phyloP scores from a whole-genome alignment of 768 basidiomycete species.

The Cantharellus cinnabarinus region DNA sequence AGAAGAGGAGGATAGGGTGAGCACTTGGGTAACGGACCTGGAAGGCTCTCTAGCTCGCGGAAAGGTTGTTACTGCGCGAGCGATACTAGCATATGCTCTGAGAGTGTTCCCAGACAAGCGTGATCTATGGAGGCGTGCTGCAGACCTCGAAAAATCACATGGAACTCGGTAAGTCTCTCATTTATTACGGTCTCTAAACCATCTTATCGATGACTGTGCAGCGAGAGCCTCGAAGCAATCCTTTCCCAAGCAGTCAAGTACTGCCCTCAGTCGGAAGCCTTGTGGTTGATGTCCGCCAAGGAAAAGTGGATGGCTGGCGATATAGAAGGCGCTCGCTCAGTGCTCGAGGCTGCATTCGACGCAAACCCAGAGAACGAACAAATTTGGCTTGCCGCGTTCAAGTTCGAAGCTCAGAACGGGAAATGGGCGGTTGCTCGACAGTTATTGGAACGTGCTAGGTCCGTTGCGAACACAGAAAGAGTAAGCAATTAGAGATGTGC shows the following conservation, averaged over 20 bases:
- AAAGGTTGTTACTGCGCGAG: slow-evolving; percentile 63
- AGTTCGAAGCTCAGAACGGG: slow-evolving; percentile 89
- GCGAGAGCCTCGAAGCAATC: slow-evolving; percentile 64
- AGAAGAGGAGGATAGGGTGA: slow-evolving; percentile 82
- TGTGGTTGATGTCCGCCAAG: slow-evolving; percentile 98
- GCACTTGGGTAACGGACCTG: slow-evolving; percentile 83
- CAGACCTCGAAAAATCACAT: slow-evolving; percentile 81
- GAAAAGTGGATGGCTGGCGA: slow-evolving; percentile 88
- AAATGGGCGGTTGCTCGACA: slow-evolving; percentile 73
- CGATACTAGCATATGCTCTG: slow-evolving; percentile 77
- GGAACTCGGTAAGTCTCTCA: slow-evolving; percentile 42
- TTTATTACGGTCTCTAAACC: slow-evolving; percentile 4
- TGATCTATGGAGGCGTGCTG: slow-evolving; percentile 76
- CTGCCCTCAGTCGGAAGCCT: slow-evolving; percentile 85
- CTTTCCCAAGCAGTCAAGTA: slow-evolving; percentile 67
- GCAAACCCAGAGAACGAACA: slow-evolving; percentile 93
- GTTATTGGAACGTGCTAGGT: slow-evolving; percentile 70
- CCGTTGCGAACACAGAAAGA: slow-evolving; percentile 78
- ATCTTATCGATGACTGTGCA: slow-evolving; percentile 12
- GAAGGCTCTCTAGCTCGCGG: slow-evolving; percentile 58
- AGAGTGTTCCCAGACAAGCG: slow-evolving; percentile 76
- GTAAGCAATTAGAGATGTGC: slow-evolving; percentile 19
- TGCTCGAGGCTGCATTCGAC: slow-evolving; percentile 75
- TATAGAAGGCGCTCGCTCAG: slow-evolving; percentile 74
- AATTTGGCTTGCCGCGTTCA: slow-evolving; percentile 95